Conservation (phyloP, 2,329 filamentous ascomycete species). For the Fusarium solani-melongenae region DNA sequence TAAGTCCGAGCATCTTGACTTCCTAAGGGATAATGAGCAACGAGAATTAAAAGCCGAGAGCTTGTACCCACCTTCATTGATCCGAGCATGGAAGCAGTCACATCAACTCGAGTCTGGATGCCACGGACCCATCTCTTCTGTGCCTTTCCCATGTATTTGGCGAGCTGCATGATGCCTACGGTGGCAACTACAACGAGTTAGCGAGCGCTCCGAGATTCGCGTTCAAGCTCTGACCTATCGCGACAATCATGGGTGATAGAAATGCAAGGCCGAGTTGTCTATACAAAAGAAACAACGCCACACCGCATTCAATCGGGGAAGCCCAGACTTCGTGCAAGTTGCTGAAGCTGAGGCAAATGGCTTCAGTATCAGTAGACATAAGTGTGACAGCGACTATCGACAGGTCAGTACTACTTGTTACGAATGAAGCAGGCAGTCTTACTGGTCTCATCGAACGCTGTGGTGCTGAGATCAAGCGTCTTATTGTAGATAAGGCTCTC, state of each 20-base stretch:
- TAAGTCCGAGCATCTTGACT: constrained; percentile 20
- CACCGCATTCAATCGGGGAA: constrained; percentile 13
- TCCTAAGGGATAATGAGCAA: not conserved
- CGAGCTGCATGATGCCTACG: constrained; percentile 7
- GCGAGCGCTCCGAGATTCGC: fast-evolving
- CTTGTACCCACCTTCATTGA: constrained; percentile 17
- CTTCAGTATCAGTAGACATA: constrained; percentile 23
- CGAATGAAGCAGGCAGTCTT: not conserved
- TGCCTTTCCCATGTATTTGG: constrained; percentile 17
- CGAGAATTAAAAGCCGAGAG: fast-evolving
- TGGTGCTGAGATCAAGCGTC: constrained; percentile 16
- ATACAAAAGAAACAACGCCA: constrained; percentile 15
- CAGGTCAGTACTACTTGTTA: not conserved
- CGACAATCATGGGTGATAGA: constrained; percentile 6
- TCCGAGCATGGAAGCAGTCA: constrained; percentile 18
- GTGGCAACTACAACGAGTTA: constrained; percentile 5
- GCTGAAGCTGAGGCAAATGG: constrained; percentile 10
- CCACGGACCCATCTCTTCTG: constrained; percentile 22
- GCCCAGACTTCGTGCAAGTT: constrained; percentile 24
- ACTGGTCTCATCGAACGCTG: constrained; percentile 19
- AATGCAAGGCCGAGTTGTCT: constrained; percentile 18
- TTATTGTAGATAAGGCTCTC: constrained; percentile 15
- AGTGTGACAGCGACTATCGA: constrained; percentile 9
- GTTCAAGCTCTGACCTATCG: not conserved
- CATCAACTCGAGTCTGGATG: constrained; percentile 22